Evolutionary conservation across 148 eudicot species (phyloP).

Genomic region (Camellia japonica): DNA sequence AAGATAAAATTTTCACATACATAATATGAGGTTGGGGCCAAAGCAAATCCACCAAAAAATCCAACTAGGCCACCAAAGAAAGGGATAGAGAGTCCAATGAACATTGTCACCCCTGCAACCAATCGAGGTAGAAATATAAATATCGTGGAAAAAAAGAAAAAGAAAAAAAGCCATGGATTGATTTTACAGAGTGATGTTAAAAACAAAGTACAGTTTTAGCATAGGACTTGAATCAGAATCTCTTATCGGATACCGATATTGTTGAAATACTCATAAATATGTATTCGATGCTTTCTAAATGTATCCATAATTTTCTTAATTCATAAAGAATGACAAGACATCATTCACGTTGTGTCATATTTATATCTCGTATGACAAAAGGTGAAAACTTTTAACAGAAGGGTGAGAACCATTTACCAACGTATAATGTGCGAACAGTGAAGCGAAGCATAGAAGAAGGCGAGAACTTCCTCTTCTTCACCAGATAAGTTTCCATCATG

Average conservation of each 20-base stretch:
- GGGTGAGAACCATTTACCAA: conserved; percentile 35
- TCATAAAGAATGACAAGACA: no score
- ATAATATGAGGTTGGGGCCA: conserved; percentile 60
- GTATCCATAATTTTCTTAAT: no score
- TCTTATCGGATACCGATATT: no score
- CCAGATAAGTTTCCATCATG: conserved; percentile 55
- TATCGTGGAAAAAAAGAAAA: neutral
- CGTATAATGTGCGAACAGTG: conserved; percentile 27
- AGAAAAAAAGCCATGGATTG: no score
- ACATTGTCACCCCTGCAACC: conserved; percentile 46
- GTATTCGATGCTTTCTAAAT: no score
- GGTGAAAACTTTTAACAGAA: no score
- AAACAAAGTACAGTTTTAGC: no score
- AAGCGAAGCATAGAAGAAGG: conserved; percentile 31
- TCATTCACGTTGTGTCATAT: no score
- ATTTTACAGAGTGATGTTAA: no score
- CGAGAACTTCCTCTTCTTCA: conserved; percentile 28
- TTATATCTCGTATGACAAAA: no score
- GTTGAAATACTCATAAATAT: no score
- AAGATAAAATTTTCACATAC: conserved; percentile 28
- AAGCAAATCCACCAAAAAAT: conserved; percentile 69
- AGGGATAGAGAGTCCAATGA: conserved; percentile 50
- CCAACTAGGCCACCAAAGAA: conserved; percentile 69
- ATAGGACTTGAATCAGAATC: no score
- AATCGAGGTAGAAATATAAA: conserved; percentile 18